Evolutionary conservation across 2,329 filamentous ascomycete genomes (phyloP).

Genomic region (Beauveria sp.): DNA sequence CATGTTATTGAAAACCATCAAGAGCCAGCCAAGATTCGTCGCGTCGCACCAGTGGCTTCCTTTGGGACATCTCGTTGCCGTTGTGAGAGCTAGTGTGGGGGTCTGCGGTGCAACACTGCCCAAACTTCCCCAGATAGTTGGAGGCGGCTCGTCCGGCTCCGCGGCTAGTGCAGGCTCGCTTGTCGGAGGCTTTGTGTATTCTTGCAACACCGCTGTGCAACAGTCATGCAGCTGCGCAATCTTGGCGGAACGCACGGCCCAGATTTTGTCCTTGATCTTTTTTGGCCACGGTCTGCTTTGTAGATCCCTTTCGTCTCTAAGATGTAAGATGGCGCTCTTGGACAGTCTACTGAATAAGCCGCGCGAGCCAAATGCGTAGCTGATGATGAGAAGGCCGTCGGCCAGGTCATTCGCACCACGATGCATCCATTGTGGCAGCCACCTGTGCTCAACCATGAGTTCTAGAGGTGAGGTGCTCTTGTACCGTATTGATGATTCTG

Average conservation of each 20-base stretch:
- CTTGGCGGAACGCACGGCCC: constrained; percentile 41
- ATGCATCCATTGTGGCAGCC: constrained; percentile 46
- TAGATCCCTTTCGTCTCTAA: constrained; percentile 35
- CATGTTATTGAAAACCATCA: constrained; percentile 43
- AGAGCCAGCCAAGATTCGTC: constrained; percentile 45
- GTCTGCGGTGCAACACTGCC: constrained; percentile 14
- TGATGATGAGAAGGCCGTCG: constrained; percentile 43
- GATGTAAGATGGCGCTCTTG: constrained; percentile 40
- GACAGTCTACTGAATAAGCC: constrained; percentile 42
- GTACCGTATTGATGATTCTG: constrained; percentile 42
- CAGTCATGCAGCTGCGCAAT: constrained; percentile 42
- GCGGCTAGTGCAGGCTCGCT: constrained; percentile 15
- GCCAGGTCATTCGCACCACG: constrained; percentile 40
- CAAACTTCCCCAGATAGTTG: constrained; percentile 17
- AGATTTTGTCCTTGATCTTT: constrained; percentile 40
- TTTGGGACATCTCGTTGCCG: constrained; percentile 39
- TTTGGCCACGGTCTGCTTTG: constrained; percentile 38
- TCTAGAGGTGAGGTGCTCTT: constrained; percentile 45
- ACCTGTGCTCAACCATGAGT: constrained; percentile 40
- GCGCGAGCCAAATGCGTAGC: constrained; percentile 43
- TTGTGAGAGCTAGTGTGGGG: constrained; percentile 26
- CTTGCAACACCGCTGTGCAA: constrained; percentile 35
- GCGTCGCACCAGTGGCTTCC: constrained; percentile 45
- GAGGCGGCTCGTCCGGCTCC: constrained; percentile 15
- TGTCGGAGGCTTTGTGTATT: constrained; percentile 33